phyloP scores from a whole-genome alignment of 352 stramenopile species.

The Globisporangium mamillatum region DNA sequence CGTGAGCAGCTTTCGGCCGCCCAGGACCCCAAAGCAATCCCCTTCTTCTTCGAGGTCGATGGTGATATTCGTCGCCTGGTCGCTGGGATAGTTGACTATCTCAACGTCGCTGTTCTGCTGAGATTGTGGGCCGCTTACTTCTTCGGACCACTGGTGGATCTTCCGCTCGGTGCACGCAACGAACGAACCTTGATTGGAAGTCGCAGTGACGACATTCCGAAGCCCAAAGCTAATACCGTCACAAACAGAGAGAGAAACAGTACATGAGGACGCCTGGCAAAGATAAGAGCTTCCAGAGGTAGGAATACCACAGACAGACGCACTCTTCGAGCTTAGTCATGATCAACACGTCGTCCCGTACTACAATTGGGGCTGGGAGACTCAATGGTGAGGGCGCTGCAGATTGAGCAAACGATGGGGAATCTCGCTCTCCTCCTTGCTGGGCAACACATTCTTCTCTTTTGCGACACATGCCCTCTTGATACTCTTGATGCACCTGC shows the following conservation, averaged over 20 bases:
- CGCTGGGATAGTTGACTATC: neutral
- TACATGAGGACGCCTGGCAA: neutral
- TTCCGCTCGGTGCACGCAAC: constrained; percentile 35
- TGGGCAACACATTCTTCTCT: neutral
- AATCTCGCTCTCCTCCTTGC: neutral
- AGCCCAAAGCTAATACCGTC: constrained; percentile 28
- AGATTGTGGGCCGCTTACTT: neutral
- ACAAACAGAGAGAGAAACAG: neutral
- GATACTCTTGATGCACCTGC: constrained; percentile 18
- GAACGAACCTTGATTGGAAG: constrained; percentile 22
- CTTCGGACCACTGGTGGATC: constrained; percentile 35
- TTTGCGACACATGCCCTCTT: constrained; percentile 16
- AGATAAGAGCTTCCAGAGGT: neutral
- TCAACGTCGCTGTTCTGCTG: neutral
- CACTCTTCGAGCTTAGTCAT: constrained; percentile 39
- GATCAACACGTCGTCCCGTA: constrained; percentile 6
- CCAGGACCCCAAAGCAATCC: constrained; percentile 51
- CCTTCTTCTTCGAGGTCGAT: constrained; percentile 31
- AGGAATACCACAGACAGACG: neutral
- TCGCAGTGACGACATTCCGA: constrained; percentile 27
- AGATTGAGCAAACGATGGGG: neutral
- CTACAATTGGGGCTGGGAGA: neutral
- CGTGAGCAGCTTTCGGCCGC: constrained; percentile 36
- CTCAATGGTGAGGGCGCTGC: constrained; percentile 7
- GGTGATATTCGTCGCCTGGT: neutral